Conservation (phyloP, 345 rosid genomes). For the Bretschneidera sinensis region DNA sequence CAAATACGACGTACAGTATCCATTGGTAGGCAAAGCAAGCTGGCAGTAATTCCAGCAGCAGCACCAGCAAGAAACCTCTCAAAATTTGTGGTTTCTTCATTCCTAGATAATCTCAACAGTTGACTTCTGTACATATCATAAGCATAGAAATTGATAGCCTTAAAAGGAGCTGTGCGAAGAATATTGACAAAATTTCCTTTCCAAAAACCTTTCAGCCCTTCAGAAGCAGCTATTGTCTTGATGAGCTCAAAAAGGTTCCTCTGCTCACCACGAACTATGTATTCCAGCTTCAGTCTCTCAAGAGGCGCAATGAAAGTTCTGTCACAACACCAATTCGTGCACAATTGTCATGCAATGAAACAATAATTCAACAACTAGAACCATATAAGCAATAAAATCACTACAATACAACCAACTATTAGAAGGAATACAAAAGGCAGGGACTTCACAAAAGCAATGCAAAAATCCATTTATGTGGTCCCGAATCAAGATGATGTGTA, state of each 20-base stretch:
- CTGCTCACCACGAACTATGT: slow-evolving; percentile 72
- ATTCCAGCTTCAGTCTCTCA: slow-evolving; percentile 90
- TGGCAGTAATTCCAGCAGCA: slow-evolving; percentile 91
- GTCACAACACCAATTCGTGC: slow-evolving; percentile 4
- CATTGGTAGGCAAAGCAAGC: slow-evolving; percentile 82
- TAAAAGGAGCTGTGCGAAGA: slow-evolving; percentile 93
- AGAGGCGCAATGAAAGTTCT: slow-evolving; percentile 89
- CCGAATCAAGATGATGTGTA: not conserved
- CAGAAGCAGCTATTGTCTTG: slow-evolving; percentile 48
- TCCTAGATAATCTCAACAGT: slow-evolving; percentile 53
- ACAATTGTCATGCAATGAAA: not conserved
- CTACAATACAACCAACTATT: not conserved
- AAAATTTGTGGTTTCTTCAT: slow-evolving; percentile 70
- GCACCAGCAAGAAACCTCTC: slow-evolving; percentile 95
- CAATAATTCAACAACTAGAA: not conserved
- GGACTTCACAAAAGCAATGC: not conserved
- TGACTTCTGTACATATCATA: slow-evolving; percentile 78
- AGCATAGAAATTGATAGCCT: slow-evolving; percentile 88
- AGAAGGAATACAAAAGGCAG: not conserved
- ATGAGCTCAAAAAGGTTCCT: slow-evolving; percentile 58
- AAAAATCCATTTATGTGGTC: not conserved
- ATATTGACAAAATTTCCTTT: slow-evolving; percentile 89
- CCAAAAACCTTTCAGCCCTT: slow-evolving; percentile 89
- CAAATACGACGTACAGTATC: slow-evolving; percentile 62
- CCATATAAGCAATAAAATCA: slow-evolving; percentile 3